Base-by-base conservation (phyloP, 345 rosid species). In the Pelargonium nanum region DNA sequence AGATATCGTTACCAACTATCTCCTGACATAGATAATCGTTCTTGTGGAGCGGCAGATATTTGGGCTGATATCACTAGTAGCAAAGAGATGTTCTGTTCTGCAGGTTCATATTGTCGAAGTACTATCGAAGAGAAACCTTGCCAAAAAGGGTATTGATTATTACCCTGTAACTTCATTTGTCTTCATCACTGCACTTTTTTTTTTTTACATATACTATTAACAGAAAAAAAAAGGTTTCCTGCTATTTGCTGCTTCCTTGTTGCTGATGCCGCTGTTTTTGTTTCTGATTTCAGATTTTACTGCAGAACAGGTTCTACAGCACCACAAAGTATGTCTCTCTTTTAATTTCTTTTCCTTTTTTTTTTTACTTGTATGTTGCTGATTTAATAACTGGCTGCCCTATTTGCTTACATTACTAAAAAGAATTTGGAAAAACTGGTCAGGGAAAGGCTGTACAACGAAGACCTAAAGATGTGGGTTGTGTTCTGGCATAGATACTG, bases 1-100 rank as follows among this genome's bases (percentile, higher is more conserved):
- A 90, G 97, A 83, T 94, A 94, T 71, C 81, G 65, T 70, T 94
- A 94, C 81, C 92, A 81, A 68, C 66, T 86, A 60, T 97, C 99
- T 68, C 77, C 89, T 53, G 97, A 85, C 58, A 72, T 78, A 22
- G 77, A 80, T 52, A 74, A 88, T 72, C 97, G 87, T 72, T 81
- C 84, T 5, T 93, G 99, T 61, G 97, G 99, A 21, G 97, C 95
- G 64, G 99, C 99, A 23, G 96, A 93, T 72, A 44, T 73, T 55
- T 93, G 96, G 99, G 92, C 99, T 34, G 96, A 90, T 71, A 70
- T 86, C 56, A 62, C 20, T 55, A 90, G 95, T 76, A 87, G 87
- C 60, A 61, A 79, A 50, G 97, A 87, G 75, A 75, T 90, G 59
- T 93, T 93, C 76, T 93, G 97, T 70, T 75, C 96, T 54, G 85